These are phyloP conservation scores for Polysphondylium violaceum DNA, from an alignment of 78 protist species.

Conservation along the genomic window DNA sequence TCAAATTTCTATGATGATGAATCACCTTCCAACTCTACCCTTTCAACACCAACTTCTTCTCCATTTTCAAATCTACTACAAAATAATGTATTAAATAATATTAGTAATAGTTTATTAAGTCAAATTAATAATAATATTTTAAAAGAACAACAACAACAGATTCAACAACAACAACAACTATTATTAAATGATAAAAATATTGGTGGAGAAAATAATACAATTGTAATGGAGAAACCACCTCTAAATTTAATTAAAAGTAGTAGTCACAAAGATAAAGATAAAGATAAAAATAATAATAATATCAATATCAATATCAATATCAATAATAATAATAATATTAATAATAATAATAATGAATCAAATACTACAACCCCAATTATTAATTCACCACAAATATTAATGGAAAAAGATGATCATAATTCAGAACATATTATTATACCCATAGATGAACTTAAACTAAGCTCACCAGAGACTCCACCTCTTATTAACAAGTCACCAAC, in stretches of 20 bases:
- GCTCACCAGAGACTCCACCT: neutral
- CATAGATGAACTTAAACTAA: neutral
- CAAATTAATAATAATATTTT: neutral
- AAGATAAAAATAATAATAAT: neutral
- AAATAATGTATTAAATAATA: constrained; percentile 1
- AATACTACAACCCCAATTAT: neutral
- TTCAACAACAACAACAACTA: neutral
- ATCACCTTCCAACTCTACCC: neutral
- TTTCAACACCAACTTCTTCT: neutral
- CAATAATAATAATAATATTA: constrained; percentile 17
- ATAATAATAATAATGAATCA: neutral
- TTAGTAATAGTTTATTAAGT: neutral
- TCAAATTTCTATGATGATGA: neutral
- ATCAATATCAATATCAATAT: constrained; percentile 5
- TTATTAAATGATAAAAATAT: too few relatives aligned
- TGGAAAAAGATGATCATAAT: neutral
- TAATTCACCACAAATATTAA: neutral
- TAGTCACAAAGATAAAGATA: too few relatives aligned
- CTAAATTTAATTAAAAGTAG: too few relatives aligned
- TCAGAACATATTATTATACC: neutral
- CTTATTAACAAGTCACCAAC: neutral
- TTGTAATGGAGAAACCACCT: too few relatives aligned
- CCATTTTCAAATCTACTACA: neutral
- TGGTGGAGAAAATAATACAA: too few relatives aligned
- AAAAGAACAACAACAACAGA: constrained; percentile 12